These are phyloP conservation scores for Triticum turgidum DNA, from an alignment of 176 grass and related monocot species.

Conservation along the genomic window DNA sequence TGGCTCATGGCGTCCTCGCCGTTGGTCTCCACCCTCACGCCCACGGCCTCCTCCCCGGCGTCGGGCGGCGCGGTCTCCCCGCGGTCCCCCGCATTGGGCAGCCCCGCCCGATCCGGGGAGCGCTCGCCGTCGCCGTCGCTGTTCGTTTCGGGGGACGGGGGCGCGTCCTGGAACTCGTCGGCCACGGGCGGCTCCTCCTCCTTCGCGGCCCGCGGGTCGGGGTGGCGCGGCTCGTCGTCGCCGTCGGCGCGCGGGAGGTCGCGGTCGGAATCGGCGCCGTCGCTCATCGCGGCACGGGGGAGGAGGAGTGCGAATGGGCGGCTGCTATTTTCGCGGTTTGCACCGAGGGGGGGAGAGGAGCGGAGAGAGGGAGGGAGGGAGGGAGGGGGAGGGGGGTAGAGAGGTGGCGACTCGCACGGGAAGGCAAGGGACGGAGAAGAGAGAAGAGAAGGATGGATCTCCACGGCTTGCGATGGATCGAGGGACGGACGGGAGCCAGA, in stretches of 20 bases:
- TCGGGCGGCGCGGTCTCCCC: not conserved
- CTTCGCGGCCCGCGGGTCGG: not conserved
- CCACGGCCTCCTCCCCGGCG: slow-evolving; percentile 14
- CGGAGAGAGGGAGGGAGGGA: not conserved
- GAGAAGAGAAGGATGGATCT: slow-evolving; percentile 42
- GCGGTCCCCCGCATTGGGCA: slow-evolving; percentile 27
- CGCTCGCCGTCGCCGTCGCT: slow-evolving; percentile 38
- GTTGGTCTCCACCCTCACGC: slow-evolving; percentile 36
- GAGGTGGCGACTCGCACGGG: slow-evolving; percentile 27
- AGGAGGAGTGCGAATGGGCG: slow-evolving; percentile 29
- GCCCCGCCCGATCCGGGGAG: slow-evolving; percentile 39
- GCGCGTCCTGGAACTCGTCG: slow-evolving; percentile 21
- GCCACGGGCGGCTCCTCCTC: slow-evolving; percentile 29
- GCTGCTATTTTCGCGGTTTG: slow-evolving; percentile 61
- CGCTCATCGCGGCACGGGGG: slow-evolving; percentile 42
- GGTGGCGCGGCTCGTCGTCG: slow-evolving; percentile 32
- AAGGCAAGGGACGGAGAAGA: not conserved
- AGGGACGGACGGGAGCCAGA: not conserved
- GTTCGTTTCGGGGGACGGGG: slow-evolving; percentile 15
- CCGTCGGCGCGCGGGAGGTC: slow-evolving; percentile 31
- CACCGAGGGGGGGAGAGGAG: slow-evolving; percentile 24
- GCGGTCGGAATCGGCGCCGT: slow-evolving; percentile 31
- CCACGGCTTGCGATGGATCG: slow-evolving; percentile 50
- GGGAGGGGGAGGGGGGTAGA: not conserved
- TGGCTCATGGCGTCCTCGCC: slow-evolving; percentile 44